phyloP scores from a whole-genome alignment of 805 yeast genomes.

The Saccharomycopsis sp. region DNA sequence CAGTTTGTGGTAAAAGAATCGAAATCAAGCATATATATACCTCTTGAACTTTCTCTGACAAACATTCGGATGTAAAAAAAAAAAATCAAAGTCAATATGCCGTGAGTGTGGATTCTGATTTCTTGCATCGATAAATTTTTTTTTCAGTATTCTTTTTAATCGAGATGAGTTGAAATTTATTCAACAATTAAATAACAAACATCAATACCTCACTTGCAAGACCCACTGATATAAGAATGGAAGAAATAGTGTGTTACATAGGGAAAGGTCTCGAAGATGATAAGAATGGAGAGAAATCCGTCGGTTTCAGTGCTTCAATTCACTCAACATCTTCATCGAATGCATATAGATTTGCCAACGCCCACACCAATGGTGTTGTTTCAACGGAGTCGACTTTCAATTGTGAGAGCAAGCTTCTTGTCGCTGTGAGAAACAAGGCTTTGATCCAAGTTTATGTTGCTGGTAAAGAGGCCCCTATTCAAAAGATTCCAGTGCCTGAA shows the following conservation, averaged over 20 bases:
- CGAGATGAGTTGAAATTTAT: too few species aligned
- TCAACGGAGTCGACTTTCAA: constrained; percentile 41
- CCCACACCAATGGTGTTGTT: constrained; percentile 40
- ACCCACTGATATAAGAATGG: constrained; percentile 32
- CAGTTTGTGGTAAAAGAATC: too few species aligned
- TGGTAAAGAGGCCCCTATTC: constrained; percentile 49
- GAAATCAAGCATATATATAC: too few species aligned
- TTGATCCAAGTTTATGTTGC: constrained; percentile 54
- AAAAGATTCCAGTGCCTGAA: constrained; percentile 80
- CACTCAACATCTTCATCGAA: constrained; percentile 36
- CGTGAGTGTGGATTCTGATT: too few species aligned
- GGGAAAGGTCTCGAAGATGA: constrained; percentile 37
- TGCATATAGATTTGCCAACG: constrained; percentile 40
- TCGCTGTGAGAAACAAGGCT: constrained; percentile 64
- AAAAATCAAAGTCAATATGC: too few species aligned
- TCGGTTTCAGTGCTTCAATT: constrained; percentile 34
- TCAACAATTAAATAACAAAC: too few species aligned
- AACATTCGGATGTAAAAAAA: too few species aligned
- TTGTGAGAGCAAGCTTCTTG: constrained; percentile 46
- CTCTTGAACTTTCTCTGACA: too few species aligned
- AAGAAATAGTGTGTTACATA: constrained; percentile 41
- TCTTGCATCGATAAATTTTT: too few species aligned
- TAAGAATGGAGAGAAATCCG: constrained; percentile 35
- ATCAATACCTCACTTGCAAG: too few species aligned
- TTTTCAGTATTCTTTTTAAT: too few species aligned